Conservation (phyloP, 1,139 yeast genomes). For the Geotrichum macrosporum region DNA sequence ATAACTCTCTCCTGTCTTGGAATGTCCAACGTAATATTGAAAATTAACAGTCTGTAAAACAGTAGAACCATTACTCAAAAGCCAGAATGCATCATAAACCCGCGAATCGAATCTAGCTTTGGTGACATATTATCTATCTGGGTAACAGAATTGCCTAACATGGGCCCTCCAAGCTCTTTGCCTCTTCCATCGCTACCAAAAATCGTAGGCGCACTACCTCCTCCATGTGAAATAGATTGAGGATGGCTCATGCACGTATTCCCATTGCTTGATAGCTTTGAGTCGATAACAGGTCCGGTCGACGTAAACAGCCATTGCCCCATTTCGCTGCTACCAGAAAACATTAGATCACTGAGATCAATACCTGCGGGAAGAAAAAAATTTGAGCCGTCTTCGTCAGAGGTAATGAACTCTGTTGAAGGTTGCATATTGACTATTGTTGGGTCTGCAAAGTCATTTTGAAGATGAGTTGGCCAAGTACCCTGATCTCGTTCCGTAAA, state of each 20-base stretch:
- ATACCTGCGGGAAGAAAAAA: constrained; percentile 6
- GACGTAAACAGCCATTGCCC: constrained; percentile 18
- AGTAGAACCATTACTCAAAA: too few relatives aligned
- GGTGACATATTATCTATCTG: constrained; percentile 15
- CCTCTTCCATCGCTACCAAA: background rate
- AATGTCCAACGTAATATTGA: too few relatives aligned
- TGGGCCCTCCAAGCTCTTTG: background rate
- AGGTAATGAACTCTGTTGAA: background rate
- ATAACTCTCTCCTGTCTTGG: too few relatives aligned
- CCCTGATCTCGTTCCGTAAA: background rate
- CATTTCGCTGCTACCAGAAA: constrained; percentile 5
- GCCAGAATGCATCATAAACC: constrained; percentile 19
- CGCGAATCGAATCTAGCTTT: constrained; percentile 13
- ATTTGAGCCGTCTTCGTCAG: background rate
- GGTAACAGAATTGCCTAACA: too few relatives aligned
- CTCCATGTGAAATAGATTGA: background rate
- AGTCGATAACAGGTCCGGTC: constrained; percentile 14
- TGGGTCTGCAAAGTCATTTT: background rate
- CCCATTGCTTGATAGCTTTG: too few relatives aligned
- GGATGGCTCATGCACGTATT: background rate
- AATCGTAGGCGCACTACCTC: background rate
- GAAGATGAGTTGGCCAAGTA: background rate
- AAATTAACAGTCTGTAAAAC: too few relatives aligned
- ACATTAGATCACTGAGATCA: constrained; percentile 11
- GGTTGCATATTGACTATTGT: background rate